phyloP scores from a whole-genome alignment of 148 eudicot species.

The Dysphania ambrosioides region DNA sequence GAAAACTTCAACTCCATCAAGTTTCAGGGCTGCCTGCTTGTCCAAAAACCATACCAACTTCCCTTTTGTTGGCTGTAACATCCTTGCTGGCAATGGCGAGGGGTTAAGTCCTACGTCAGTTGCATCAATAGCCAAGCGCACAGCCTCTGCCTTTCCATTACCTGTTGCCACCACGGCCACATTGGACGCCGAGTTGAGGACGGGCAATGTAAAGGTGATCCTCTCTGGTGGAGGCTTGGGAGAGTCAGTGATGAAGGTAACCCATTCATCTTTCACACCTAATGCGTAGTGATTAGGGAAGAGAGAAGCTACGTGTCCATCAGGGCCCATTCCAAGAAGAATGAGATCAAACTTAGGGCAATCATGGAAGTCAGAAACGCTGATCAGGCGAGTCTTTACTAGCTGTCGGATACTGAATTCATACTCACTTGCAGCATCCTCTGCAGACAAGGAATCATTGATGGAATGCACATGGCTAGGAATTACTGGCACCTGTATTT shows the following conservation, averaged over 20 bases:
- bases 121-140: slow-evolving; percentile 37
- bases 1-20: slow-evolving; percentile 34
- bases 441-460: slow-evolving; percentile 73
- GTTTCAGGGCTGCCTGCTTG: slow-evolving; percentile 50
- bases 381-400: slow-evolving; percentile 64
- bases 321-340: slow-evolving; percentile 84
- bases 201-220: slow-evolving; percentile 86
- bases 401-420: slow-evolving; percentile 82
- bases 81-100: slow-evolving; percentile 52
- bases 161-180: slow-evolving; percentile 74
- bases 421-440: slow-evolving; percentile 77
- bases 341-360: slow-evolving; percentile 91
- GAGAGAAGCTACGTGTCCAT: slow-evolving; percentile 90
- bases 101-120: slow-evolving; percentile 37
- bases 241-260: slow-evolving; percentile 73
- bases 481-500: slow-evolving; percentile 62
- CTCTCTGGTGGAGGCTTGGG: slow-evolving; percentile 87
- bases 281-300: slow-evolving; percentile 71
- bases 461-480: slow-evolving; percentile 79
- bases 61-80: slow-evolving; percentile 59
- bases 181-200: slow-evolving; percentile 75
- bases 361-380: slow-evolving; percentile 62
- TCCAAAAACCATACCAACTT: slow-evolving; percentile 71
- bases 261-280: slow-evolving; percentile 61
- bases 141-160: slow-evolving; percentile 57